Evolutionary conservation across 2,329 filamentous ascomycete genomes (phyloP), one percentile per base, ranked within the genome.

Genomic region (Ambrosiella cleistominuta): DNA sequence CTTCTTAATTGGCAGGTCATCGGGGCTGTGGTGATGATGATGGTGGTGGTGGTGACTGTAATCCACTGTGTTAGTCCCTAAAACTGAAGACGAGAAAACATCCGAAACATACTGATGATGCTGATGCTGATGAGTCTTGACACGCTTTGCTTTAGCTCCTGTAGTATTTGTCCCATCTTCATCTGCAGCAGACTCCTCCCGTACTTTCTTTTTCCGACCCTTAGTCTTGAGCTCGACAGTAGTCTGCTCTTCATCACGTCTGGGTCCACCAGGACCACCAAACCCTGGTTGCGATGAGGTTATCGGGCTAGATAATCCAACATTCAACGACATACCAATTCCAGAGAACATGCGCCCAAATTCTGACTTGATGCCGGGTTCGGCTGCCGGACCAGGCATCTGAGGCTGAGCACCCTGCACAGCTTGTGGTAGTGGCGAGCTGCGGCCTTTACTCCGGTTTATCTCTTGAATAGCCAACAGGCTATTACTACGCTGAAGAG

Each of bases 301-400:
- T 2, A 75, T 71, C 1, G 78, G 77, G 63, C 76, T 80, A 12
- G 77, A 74, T 40, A 74, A 70, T 27, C 72, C 73, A 60, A 78
- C 73, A 45, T 70, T 74, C 38, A 78, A 74, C 61, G 74, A 79
- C 63, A 74, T 79, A 60, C 75, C 90, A 63, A 97, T 88, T n/a
- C 91, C 91, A 15, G 88, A 88, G 70, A 95, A 96, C 77, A 96
- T 95, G 62, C 88, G 83, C 36, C 90, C 90, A 67, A 96, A 90
- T 68, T 96, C 91, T 67, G 83, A 94, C 74, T 96, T 95, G 66
- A 96, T 95, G 49, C 86, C 86, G 9, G 88, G 86, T 68, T 95
- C 89, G 13, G 84, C 86, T 12, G 82, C 81, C 5, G 88, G 87
- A 2, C 86, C 87, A 57, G 86, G 78, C 44, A 86, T 79, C 64